Base-by-base conservation (phyloP, 1,284 basidiomycete species). In the Leccinum angustisporum region DNA sequence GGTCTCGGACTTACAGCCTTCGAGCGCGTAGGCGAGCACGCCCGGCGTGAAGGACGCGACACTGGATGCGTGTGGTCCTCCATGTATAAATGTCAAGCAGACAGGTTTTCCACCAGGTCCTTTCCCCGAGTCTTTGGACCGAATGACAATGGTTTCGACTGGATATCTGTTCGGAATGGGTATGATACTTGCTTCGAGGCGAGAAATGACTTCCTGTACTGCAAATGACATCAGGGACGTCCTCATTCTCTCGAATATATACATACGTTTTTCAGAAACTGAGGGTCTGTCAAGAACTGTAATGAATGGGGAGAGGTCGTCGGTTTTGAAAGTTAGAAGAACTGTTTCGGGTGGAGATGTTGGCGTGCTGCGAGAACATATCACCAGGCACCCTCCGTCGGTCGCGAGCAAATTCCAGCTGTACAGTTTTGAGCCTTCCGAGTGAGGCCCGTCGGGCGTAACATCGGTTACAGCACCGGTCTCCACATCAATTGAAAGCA, bases 51-150 rank as follows among this genome's bases (percentile, higher is more conserved):
- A 91, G 0, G 78, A 76, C 0, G 83, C 86, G 0, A 79, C 78
- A 10, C 68, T 77, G 0, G 80, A 76, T 0, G 69, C 76, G 68
- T 91, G 90, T 0, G 90, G 90, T 1, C 90, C 90, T 6, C 90
- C 90, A 65, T 91, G 90, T 4, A 82, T 81, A n/a, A 78, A 71
- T 1, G 81, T 81, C 54, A 91, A 77, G 57, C 82, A 81, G 2
- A 83, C 75, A 4, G 76, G 72, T 21, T 75, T 75, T 0, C 57
- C 40, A 43, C 40, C 40, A 10, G 21, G 66, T 18, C 61, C 64
- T 8, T 66, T 25, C 4, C 59, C 63, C 6, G 57, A 48, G 14
- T 59, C 61, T 40, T 66, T 63, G 14, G 68, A 74, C 52, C 74
- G 76, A 36, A 87, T 72, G 14, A 88, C 70, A 11, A 88, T 80